Conservation (phyloP, 2,329 filamentous ascomycete species). For the Colletotrichum sp. region DNA sequence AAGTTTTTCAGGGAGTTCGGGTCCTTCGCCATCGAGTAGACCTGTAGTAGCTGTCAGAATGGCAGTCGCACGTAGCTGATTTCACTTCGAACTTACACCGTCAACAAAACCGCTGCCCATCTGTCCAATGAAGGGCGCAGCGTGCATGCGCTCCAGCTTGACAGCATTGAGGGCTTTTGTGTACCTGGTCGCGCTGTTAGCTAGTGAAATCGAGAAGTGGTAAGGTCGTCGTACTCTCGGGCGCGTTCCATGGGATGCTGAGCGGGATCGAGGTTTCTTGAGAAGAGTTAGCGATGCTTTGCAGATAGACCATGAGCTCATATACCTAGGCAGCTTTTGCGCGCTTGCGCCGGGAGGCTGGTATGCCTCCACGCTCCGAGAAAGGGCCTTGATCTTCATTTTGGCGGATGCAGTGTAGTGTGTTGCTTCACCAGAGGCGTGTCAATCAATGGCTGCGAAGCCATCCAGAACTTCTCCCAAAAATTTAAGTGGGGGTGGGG, state of each 20-base stretch:
- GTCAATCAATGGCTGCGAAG: background rate
- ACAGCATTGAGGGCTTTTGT: slow-evolving; percentile 72
- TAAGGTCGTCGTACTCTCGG: slow-evolving; percentile 79
- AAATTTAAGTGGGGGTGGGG: slow-evolving; percentile 24
- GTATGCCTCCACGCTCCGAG: slow-evolving; percentile 66
- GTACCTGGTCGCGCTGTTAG: slow-evolving; percentile 30
- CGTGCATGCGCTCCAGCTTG: slow-evolving; percentile 93
- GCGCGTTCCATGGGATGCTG: slow-evolving; percentile 92
- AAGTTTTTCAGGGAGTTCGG: slow-evolving; percentile 75
- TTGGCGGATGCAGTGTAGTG: slow-evolving; percentile 3
- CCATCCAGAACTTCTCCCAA: slow-evolving; percentile 20
- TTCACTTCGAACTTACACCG: slow-evolving; percentile 57
- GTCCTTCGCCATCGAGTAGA: slow-evolving; percentile 81
- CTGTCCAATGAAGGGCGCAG: slow-evolving; percentile 76
- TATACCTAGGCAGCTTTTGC: slow-evolving; percentile 57
- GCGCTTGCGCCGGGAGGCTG: slow-evolving; percentile 72
- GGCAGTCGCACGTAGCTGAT: background rate
- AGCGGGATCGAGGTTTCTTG: slow-evolving; percentile 78
- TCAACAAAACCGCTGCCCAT: slow-evolving; percentile 92
- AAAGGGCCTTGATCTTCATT: slow-evolving; percentile 71
- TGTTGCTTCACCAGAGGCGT: background rate
- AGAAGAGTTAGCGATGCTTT: background rate
- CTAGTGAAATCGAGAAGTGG: slow-evolving; percentile 42
- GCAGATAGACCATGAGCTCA: background rate
- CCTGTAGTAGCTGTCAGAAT: slow-evolving; percentile 19